phyloP scores from a whole-genome alignment of 176 grass and related monocot genomes.

The Pontederia paniculata region DNA sequence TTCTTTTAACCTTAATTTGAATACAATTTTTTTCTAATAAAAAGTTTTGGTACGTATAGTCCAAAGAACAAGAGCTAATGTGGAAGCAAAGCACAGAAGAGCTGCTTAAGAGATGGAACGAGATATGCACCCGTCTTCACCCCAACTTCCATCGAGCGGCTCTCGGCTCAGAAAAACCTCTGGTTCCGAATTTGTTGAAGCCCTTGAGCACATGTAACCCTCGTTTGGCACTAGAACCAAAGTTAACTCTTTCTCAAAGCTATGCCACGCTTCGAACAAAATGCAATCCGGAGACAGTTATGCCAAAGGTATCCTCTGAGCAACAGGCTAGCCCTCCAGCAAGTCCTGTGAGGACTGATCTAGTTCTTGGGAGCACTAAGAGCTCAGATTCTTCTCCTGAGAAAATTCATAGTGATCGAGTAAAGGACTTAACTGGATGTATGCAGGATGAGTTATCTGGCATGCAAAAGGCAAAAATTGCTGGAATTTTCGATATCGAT shows the following conservation, averaged over 20 bases:
- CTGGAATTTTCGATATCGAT: conserved; percentile 65
- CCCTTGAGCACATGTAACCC: conserved; percentile 15
- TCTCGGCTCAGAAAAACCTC: background rate
- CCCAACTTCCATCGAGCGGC: conserved; percentile 10
- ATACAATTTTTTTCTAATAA: background rate
- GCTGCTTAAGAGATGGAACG: conserved; percentile 71
- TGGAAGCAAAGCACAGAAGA: conserved; percentile 45
- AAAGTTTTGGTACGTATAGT: conserved; percentile 20
- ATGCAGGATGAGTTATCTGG: conserved; percentile 26
- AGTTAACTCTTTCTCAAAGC: conserved; percentile 24
- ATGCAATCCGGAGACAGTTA: conserved; percentile 26
- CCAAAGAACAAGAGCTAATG: conserved; percentile 46
- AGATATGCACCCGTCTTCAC: conserved; percentile 45
- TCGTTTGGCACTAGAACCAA: conserved; percentile 17
- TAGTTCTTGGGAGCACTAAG: conserved; percentile 43
- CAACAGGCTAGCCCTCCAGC: conserved; percentile 32
- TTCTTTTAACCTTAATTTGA: background rate
- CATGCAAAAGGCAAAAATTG: conserved; percentile 60
- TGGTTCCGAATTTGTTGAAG: conserved; percentile 22
- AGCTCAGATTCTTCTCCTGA: conserved; percentile 26
- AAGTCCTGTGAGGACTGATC: conserved; percentile 86
- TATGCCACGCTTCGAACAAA: conserved; percentile 33
- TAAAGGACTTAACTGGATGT: conserved; percentile 1
- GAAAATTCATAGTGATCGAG: conserved; percentile 17
- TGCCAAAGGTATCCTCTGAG: conserved; percentile 20